Percentiles rank a stretch among this genome's conserved stretches.
phyloP scores from a whole-genome alignment of 345 rosid species.

The Arabis alpina region DNA sequence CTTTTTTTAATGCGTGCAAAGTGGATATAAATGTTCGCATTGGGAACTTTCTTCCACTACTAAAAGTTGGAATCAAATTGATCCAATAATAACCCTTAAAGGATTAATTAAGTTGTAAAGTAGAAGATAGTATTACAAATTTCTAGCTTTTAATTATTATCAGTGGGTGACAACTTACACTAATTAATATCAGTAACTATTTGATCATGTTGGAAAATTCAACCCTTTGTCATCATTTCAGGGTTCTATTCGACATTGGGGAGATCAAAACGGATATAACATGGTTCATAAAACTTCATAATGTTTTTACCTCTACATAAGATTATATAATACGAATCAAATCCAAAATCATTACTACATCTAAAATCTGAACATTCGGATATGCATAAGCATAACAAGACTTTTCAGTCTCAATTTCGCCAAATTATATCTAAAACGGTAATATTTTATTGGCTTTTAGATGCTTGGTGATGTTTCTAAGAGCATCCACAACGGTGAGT shows the following conservation, averaged over 20 bases:
- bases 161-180: conserved; percentile 21
- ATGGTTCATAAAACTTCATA: conserved; percentile 7
- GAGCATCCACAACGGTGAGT: no score
- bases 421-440: neutral
- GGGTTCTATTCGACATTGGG: neutral
- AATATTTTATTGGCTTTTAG: neutral
- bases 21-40: neutral
- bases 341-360: neutral
- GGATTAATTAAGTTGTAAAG: neutral
- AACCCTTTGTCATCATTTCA: conserved; percentile 23
- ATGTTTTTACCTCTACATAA: conserved; percentile 8
- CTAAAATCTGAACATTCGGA: neutral
- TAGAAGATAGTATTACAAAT: neutral
- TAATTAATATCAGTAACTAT: conserved; percentile 14
- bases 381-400: neutral
- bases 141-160: conserved; percentile 11
- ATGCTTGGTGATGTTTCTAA: neutral
- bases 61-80: conserved; percentile 30
- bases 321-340: conserved; percentile 9
- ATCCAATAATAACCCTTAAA: neutral
- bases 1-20: neutral
- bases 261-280: conserved; percentile 12
- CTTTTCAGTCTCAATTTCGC: neutral
- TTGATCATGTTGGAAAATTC: conserved; percentile 16
- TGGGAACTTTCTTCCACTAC: conserved; percentile 25